Base-by-base conservation (phyloP, 1,284 basidiomycete genomes). In the Ustilago esculenta region DNA sequence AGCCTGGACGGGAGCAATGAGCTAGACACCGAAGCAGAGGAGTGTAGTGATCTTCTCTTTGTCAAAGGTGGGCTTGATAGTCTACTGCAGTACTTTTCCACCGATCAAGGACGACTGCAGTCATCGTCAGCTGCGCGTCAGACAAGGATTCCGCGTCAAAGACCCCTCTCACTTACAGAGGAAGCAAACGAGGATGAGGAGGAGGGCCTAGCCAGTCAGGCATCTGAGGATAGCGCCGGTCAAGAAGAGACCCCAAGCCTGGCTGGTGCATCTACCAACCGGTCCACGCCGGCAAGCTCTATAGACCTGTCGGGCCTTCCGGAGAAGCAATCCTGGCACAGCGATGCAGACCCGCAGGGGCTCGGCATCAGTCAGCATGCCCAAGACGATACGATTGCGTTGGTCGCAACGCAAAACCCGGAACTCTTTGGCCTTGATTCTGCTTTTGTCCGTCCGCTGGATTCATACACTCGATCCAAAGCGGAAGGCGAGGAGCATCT, bases 41-140 rank as follows among this genome's bases (percentile, higher is more conserved):
- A 35, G 85, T 87, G 24, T 46, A 58, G 37, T n/a, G 74, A 76
- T 46, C 59, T 77, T 3, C 52, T 77, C 30, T 77, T 72, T 32
- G 50, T 54, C 20, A 73, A 73, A 21, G 75, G 74, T 15, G 75
- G 75, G 2, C 36, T 77, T 4, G 74, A 77, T 17, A 72, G 63
- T 36, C 60, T 76, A 9, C 36, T 77, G 30, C 49, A 66, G 23
- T 74, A 47, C 51, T 76, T 74, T 52, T 58, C 69, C 39, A 30
- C 60, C 15, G 64, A 58, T 12, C 54, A 68, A 43, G 46, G 58
- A 8, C 32, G 54, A 17, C 34, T 46, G 5, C 50, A 58, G n/a
- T 55, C 59, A 1, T 49, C 47, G 1, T 54, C 43, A 17, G 35
- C 27, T 4, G 14, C 29, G 18, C 44, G 58, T 14, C 35, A 46